phyloP scores from a whole-genome alignment of 495 filamentous ascomycete genomes.

The Daldinia decipiens region DNA sequence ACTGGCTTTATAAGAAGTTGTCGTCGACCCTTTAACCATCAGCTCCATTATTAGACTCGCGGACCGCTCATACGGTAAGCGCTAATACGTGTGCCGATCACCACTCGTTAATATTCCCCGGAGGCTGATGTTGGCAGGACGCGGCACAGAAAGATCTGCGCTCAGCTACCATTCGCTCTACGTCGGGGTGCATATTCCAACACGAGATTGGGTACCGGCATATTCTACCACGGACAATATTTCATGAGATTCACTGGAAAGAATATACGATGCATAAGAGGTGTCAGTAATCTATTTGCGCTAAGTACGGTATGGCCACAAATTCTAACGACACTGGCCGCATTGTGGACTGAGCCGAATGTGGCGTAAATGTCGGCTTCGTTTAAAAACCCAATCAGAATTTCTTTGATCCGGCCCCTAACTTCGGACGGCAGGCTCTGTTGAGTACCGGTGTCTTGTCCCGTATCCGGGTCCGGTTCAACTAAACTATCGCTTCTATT shows the following conservation, averaged over 20 bases:
- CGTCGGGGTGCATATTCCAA: constrained; percentile 17
- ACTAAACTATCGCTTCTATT: not conserved
- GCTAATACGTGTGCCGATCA: constrained; percentile 15
- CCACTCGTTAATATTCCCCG: not conserved
- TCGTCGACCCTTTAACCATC: constrained; percentile 1
- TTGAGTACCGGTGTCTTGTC: not conserved
- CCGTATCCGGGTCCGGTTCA: not conserved
- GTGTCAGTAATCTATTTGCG: constrained; percentile 17
- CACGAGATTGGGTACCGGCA: constrained; percentile 23
- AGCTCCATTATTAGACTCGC: constrained; percentile 1
- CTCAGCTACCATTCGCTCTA: constrained; percentile 27
- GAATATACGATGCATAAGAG: constrained; percentile 14
- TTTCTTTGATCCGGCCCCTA: constrained; percentile 21
- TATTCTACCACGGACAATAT: not conserved
- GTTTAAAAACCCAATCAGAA: constrained; percentile 1
- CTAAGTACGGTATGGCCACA: constrained; percentile 25
- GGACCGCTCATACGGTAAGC: constrained; percentile 25
- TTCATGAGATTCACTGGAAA: constrained; percentile 12
- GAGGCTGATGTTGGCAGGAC: constrained; percentile 28
- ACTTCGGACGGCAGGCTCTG: not conserved
- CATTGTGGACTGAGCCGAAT: constrained; percentile 7
- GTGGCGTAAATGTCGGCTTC: constrained; percentile 10
- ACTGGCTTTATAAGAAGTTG: constrained; percentile 28
- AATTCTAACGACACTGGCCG: not conserved
- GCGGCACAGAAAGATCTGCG: constrained; percentile 28